Evolutionary conservation across 1,139 yeast species (phyloP), one percentile per base, ranked within the genome.

Genomic region (Arxiozyma slooffiae): DNA sequence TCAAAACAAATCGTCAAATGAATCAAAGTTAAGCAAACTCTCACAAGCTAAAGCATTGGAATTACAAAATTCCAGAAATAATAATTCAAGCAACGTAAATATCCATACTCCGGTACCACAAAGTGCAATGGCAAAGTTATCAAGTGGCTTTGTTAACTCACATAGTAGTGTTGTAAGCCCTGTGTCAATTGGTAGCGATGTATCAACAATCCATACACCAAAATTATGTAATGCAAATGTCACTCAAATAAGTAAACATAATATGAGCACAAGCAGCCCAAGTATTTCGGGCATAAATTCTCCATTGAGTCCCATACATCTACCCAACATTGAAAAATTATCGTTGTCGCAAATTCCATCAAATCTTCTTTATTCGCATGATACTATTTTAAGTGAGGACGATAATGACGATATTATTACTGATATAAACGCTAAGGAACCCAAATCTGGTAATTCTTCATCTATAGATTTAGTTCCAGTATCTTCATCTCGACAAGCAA

Each of bases 291-390:
- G 37, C 9, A 24, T 24, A 3, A 45, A 21, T 20, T 38, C 48
- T n/a, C 47, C 46, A 11, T 30, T 44, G 38, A 44, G 47, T 5
- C 47, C 50, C 20, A 30, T 44, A 7, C 42, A 46, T 38, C 40
- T 50, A 8, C 57, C 59, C n/a, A 54, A 51, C 41, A 42, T 55
- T 17, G 55, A 52, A 5, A 60, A 57, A 39, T 50, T 57, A 6
- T 49, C 58, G 4, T 18, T 58, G n/a, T 48, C 59, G 1, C 41
- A 41, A 24, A 17, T 42, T 4, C 56, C 56, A 24, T 50, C 57
- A 14, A 52, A 49, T 18, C 53, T 54, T 17, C 38, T 56, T 9
- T 50, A 49, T 18, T 57, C 60, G 4, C 57, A 55, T 21, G 60
- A 55, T 21, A 54, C 57, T 5, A 44, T 43, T 36, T 38, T 52